Evolutionary conservation across 805 yeast genomes (phyloP).

Genomic region (Wickerhamomyces chambardii): DNA sequence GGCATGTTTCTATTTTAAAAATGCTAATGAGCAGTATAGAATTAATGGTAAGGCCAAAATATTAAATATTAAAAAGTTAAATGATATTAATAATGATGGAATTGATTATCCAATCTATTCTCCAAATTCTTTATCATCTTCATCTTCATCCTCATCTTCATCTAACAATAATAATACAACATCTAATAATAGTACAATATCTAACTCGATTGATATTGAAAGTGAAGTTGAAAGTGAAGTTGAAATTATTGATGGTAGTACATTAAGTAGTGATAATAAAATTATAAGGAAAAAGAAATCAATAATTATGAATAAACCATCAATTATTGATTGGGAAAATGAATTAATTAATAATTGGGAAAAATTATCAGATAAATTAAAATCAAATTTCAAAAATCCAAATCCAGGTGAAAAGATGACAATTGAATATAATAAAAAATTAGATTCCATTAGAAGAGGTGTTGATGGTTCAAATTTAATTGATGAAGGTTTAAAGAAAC

Average conservation of each 20-base stretch:
- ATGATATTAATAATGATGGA: constrained; percentile 5
- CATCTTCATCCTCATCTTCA: constrained; percentile 7
- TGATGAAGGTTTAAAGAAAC: constrained; percentile 44
- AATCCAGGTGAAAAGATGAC: constrained; percentile 56
- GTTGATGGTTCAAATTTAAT: constrained; percentile 72
- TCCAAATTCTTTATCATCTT: constrained; percentile 13
- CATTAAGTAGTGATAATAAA: constrained; percentile 1
- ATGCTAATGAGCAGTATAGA: constrained; percentile 59
- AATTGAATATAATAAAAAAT: constrained; percentile 39
- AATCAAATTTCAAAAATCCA: constrained; percentile 65
- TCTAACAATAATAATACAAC: constrained; percentile 2
- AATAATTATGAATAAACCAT: constrained; percentile 24
- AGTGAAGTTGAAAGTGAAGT: constrained; percentile 1
- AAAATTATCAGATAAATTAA: constrained; percentile 44
- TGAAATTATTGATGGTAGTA: constrained; percentile 1
- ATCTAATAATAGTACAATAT: neutral
- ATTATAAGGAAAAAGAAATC: neutral
- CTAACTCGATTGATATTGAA: constrained; percentile 1
- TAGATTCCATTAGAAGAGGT: constrained; percentile 72
- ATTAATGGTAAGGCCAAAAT: constrained; percentile 56
- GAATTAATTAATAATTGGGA: constrained; percentile 64
- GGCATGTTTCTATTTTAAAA: constrained; percentile 66
- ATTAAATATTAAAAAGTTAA: constrained; percentile 19
- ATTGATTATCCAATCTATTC: constrained; percentile 21
- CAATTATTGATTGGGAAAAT: constrained; percentile 53